Evolutionary conservation across 306 rosid species (phyloP).

Genomic region (Quercus dentata): DNA sequence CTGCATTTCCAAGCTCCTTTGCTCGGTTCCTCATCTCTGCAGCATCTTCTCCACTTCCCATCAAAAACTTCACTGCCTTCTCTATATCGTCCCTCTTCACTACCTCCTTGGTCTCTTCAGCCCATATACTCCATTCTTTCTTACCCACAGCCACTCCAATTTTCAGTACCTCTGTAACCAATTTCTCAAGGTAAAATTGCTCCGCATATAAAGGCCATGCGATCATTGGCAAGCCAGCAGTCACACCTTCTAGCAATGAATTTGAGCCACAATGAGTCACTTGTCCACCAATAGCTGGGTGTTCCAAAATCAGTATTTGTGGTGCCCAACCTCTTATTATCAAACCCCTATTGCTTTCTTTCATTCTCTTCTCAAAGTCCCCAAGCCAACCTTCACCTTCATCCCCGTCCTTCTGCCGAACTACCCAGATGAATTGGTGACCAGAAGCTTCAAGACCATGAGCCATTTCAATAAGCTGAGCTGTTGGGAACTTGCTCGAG

Average conservation of each 20-base stretch:
- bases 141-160: not conserved
- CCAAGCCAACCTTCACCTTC: not conserved
- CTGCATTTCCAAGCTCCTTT: not conserved
- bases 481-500: constrained; percentile 1
- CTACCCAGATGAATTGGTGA: constrained; percentile 11
- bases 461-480: constrained; percentile 12
- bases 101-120: not conserved
- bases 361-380: not conserved
- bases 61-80: not conserved
- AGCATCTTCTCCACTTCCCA: not conserved
- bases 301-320: not conserved
- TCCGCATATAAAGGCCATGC: not conserved
- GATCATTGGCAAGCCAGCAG: not conserved
- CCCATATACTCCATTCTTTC: not conserved
- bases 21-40: not conserved
- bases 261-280: not conserved
- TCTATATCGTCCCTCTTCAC: not conserved
- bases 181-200: not conserved
- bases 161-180: not conserved
- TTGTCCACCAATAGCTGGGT: not conserved
- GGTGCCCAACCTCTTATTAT: not conserved
- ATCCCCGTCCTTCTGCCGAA: not conserved
- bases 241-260: not conserved
- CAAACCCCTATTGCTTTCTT: not conserved
- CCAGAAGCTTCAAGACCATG: not conserved